Percentiles rank a stretch among this genome's conserved stretches.
phyloP scores from a whole-genome alignment of 1,284 basidiomycete species.

The Microbotryum saponariae region DNA sequence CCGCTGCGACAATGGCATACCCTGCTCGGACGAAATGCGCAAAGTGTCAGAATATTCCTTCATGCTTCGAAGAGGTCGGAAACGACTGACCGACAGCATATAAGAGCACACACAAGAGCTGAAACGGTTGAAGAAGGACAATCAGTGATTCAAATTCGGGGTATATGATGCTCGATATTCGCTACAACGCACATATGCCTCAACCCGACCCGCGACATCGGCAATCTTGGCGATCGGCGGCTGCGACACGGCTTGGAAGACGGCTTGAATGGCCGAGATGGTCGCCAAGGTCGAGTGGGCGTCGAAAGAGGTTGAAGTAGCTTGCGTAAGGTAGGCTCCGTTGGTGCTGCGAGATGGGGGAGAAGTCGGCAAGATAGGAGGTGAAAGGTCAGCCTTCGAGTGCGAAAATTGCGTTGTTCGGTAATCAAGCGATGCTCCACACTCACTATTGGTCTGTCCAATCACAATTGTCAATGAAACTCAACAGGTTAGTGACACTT shows the following conservation, averaged over 20 bases:
- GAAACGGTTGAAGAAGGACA: constrained; percentile 2
- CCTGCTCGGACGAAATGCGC: background rate
- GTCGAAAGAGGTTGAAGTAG: constrained; percentile 37
- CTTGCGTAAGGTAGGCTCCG: constrained; percentile 36
- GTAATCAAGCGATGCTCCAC: too few species aligned
- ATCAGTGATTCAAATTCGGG: too few species aligned
- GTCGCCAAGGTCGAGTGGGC: constrained; percentile 40
- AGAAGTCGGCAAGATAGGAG: too few species aligned
- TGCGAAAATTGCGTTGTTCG: too few species aligned
- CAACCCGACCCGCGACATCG: constrained; percentile 39
- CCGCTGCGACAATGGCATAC: constrained; percentile 39
- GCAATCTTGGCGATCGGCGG: constrained; percentile 42
- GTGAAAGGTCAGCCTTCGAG: too few species aligned
- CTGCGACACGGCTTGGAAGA: constrained; percentile 39
- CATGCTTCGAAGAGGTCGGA: background rate
- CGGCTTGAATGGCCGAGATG: constrained; percentile 37
- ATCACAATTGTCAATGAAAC: too few species aligned
- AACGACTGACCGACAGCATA: constrained; percentile 36
- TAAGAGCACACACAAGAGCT: constrained; percentile 36
- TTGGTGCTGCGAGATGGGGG: constrained; percentile 5
- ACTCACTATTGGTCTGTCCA: too few species aligned
- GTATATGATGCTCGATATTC: too few species aligned
- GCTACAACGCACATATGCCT: constrained; percentile 36
- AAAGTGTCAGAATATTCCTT: background rate
- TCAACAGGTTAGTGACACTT: too few species aligned